A percentile compares a stretch with the other conserved stretches of the same genome.
phyloP scores from a whole-genome alignment of 2,329 filamentous ascomycete genomes.

The Epichloe typhina region DNA sequence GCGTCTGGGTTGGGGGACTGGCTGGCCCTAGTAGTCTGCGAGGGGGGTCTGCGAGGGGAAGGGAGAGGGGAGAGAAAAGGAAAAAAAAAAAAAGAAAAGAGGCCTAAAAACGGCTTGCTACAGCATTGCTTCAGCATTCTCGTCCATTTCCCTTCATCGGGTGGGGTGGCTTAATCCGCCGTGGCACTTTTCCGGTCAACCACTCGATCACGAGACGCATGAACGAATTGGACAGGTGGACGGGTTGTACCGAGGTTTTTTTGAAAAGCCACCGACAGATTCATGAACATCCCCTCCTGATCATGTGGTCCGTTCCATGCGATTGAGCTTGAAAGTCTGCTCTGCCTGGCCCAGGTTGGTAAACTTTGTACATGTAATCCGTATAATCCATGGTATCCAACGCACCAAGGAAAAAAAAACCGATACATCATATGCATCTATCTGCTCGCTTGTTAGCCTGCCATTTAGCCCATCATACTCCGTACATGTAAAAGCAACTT shows the following conservation, averaged over 20 bases:
- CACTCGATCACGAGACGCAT: not conserved
- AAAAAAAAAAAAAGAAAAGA: not conserved
- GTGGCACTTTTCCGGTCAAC: not conserved
- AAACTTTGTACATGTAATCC: no score
- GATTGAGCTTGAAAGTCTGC: no score
- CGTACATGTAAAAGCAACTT: no score
- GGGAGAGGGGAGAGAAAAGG: no score
- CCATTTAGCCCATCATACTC: no score
- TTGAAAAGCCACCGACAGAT: not conserved
- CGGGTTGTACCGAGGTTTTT: not conserved
- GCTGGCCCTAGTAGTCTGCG: not conserved
- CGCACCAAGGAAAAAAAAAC: no score
- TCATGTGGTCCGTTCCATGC: not conserved
- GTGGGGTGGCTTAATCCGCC: not conserved
- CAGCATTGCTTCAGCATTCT: not conserved
- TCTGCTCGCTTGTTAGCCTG: not conserved
- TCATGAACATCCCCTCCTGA: not conserved
- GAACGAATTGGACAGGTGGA: not conserved
- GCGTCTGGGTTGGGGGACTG: no score
- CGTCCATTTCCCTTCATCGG: not conserved
- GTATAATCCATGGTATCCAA: not conserved
- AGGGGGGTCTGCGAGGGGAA: no score
- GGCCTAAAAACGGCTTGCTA: not conserved
- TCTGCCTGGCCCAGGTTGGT: no score
- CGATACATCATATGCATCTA: not conserved